Conservation (phyloP, 192 early-diverging fungal genomes). For the Coemansia sp. region DNA sequence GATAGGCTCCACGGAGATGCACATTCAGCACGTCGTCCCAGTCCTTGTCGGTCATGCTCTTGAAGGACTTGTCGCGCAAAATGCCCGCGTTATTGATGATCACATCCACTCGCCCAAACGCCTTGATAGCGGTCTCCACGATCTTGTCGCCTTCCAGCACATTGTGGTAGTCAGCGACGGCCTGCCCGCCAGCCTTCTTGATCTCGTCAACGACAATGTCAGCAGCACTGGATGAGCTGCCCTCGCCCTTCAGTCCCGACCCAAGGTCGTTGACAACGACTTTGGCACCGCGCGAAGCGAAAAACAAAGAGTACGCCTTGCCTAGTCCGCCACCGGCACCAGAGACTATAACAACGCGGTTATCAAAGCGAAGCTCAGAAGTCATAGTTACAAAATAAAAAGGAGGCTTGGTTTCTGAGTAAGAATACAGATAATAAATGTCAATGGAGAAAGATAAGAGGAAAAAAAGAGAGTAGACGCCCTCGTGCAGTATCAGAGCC, state of each 20-base stretch:
- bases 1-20: constrained; percentile 92
- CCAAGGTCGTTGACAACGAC: constrained; percentile 98
- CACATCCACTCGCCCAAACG: constrained; percentile 93
- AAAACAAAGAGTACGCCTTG: constrained; percentile 89
- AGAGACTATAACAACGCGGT: constrained; percentile 89
- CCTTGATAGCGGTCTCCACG: constrained; percentile 92
- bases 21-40: constrained; percentile 94
- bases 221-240: constrained; percentile 72
- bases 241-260: constrained; percentile 72
- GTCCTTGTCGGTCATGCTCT: constrained; percentile 95
- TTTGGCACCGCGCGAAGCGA: constrained; percentile 83
- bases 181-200: constrained; percentile 78
- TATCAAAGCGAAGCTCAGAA: constrained; percentile 65
- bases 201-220: constrained; percentile 97
- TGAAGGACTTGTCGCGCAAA: constrained; percentile 94
- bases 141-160: constrained; percentile 98
- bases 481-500: background rate
- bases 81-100: constrained; percentile 99
- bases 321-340: constrained; percentile 93
- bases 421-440: background rate
- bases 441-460: background rate
- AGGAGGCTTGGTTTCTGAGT: background rate
- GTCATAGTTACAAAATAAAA: background rate
- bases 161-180: constrained; percentile 96
- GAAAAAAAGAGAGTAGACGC: background rate